Conservation (phyloP, 2,329 filamentous ascomycete species). For the Macrophomina pseudophaseolina region DNA sequence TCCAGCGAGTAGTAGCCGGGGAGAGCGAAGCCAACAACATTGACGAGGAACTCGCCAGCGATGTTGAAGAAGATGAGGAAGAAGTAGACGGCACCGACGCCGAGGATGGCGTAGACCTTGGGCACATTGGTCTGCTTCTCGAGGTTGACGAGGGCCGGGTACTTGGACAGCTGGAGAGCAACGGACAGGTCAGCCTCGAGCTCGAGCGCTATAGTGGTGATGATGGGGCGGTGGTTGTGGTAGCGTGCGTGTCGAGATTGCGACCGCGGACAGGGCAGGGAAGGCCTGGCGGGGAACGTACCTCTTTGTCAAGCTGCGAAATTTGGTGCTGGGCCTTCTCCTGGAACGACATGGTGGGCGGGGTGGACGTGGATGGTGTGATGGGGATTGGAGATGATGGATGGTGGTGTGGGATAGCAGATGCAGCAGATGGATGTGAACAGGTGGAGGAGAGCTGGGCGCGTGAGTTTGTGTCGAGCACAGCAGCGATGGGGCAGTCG, state of each 20-base stretch:
- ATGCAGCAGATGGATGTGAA: slow-evolving; percentile 15
- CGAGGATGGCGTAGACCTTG: slow-evolving; percentile 83
- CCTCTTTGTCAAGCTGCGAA: slow-evolving; percentile 81
- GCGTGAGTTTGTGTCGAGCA: slow-evolving; percentile 21
- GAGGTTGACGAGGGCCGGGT: slow-evolving; percentile 80
- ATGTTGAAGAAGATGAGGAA: slow-evolving; percentile 94
- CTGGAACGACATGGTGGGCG: slow-evolving; percentile 71
- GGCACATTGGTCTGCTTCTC: slow-evolving; percentile 83
- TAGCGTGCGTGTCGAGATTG: slow-evolving; percentile 14
- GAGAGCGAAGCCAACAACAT: slow-evolving; percentile 81
- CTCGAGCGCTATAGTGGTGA: slow-evolving; percentile 9
- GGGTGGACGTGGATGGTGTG: slow-evolving; percentile 11
- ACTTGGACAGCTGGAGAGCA: slow-evolving; percentile 74
- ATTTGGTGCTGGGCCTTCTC: slow-evolving; percentile 79
- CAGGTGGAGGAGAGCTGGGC: slow-evolving; percentile 12
- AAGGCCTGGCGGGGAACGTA: slow-evolving; percentile 50
- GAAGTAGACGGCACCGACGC: slow-evolving; percentile 79
- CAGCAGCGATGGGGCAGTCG: background rate
- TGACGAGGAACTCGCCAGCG: slow-evolving; percentile 84
- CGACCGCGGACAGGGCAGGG: slow-evolving; percentile 12
- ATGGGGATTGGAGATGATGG: slow-evolving; percentile 13
- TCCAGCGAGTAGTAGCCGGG: slow-evolving; percentile 84
- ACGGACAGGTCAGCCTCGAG: slow-evolving; percentile 18
- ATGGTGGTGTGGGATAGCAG: background rate
- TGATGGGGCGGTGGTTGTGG: background rate